Evolutionary conservation across 108 stramenopile species (phyloP).

Genomic region (Schizochytrium sp.): DNA sequence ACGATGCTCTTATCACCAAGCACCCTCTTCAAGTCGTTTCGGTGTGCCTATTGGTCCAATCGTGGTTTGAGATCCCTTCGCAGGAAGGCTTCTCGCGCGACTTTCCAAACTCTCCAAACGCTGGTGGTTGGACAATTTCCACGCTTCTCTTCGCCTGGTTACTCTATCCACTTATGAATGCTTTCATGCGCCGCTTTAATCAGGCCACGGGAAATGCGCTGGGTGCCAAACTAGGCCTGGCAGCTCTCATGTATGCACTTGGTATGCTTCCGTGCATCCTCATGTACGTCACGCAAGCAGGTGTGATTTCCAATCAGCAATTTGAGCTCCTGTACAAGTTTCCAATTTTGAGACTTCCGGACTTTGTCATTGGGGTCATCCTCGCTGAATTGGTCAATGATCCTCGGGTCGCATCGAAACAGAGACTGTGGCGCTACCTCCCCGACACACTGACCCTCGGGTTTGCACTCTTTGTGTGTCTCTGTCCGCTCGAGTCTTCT

Average conservation of each 20-base stretch:
- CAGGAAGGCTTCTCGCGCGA: not conserved
- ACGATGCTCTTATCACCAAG: not conserved
- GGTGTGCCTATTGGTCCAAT: not conserved
- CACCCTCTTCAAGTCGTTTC: not conserved
- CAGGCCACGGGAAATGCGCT: not conserved
- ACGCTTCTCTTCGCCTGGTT: conserved; percentile 10
- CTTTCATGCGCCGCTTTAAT: not conserved
- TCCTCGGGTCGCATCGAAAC: not conserved
- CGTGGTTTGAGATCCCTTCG: not conserved
- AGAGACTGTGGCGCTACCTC: not conserved
- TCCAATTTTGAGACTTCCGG: not conserved
- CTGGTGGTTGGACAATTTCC: not conserved
- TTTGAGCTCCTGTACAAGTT: not conserved
- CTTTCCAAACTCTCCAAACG: not conserved
- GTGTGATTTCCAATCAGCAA: not conserved
- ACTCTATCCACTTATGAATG: not conserved
- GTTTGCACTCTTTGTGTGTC: not conserved
- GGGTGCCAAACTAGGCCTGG: not conserved
- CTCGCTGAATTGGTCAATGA: not conserved
- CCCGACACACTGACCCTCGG: not conserved
- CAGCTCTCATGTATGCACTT: not conserved
- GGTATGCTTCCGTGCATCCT: not conserved
- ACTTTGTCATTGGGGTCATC: not conserved
- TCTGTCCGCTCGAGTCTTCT: not conserved
- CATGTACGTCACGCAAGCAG: not conserved